Evolutionary conservation across 2,329 filamentous ascomycete genomes (phyloP).

Genomic region (Phialophora chinensis): DNA sequence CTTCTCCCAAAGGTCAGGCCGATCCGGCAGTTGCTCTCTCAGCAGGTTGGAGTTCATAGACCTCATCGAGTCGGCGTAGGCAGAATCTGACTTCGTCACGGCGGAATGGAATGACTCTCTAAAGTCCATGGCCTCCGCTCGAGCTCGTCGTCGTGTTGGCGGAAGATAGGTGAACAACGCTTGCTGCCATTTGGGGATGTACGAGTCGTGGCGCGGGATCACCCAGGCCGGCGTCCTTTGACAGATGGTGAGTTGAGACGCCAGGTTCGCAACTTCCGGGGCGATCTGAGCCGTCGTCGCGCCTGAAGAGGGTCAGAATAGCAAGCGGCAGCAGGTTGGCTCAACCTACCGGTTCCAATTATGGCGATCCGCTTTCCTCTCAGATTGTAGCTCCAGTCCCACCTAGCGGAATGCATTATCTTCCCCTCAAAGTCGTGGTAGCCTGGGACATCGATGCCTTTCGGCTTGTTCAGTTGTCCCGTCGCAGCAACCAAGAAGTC

Average conservation of each 20-base stretch:
- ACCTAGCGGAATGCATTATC: slow-evolving; percentile 42
- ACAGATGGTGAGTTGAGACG: slow-evolving; percentile 59
- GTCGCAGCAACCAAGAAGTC: slow-evolving; percentile 65
- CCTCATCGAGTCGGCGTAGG: slow-evolving; percentile 51
- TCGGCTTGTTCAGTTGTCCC: slow-evolving; percentile 63
- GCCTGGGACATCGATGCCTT: slow-evolving; percentile 42
- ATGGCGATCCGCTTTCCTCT: slow-evolving; percentile 61
- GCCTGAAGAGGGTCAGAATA: slow-evolving; percentile 46
- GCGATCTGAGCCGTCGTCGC: slow-evolving; percentile 64
- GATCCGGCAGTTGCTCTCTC: slow-evolving; percentile 54
- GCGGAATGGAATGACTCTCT: slow-evolving; percentile 55
- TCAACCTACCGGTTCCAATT: slow-evolving; percentile 59
- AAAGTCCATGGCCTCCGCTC: slow-evolving; percentile 48
- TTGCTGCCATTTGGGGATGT: slow-evolving; percentile 52
- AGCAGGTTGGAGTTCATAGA: slow-evolving; percentile 48
- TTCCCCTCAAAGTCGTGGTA: slow-evolving; percentile 41
- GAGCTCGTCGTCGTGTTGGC: slow-evolving; percentile 56
- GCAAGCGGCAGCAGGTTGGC: background rate
- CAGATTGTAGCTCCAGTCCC: slow-evolving; percentile 60
- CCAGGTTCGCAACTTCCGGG: slow-evolving; percentile 60
- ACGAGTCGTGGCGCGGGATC: slow-evolving; percentile 58
- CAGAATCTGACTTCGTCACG: slow-evolving; percentile 48
- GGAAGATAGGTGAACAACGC: slow-evolving; percentile 58
- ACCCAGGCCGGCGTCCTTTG: slow-evolving; percentile 67
- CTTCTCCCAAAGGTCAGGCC: slow-evolving; percentile 59